Conservation (phyloP, 306 rosid species). For the Vigna reflexopilosa region DNA sequence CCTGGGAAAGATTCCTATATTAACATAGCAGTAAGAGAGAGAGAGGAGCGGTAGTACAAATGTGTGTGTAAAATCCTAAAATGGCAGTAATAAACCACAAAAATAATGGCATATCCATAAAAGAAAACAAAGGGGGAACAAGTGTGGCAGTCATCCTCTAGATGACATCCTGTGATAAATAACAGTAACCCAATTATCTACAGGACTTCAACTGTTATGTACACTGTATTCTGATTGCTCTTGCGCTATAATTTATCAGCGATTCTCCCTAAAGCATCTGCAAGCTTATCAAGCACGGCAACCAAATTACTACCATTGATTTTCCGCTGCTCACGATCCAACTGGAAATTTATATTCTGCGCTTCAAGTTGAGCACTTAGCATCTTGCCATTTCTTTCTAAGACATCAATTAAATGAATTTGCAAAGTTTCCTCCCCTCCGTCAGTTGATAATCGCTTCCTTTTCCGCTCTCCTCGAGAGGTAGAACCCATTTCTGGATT, state of each 20-base stretch:
- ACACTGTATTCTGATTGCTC: conserved; percentile 46
- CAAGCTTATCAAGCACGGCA: conserved; percentile 76
- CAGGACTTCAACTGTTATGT: conserved; percentile 49
- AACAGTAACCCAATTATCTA: conserved; percentile 20
- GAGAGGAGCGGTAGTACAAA: neutral
- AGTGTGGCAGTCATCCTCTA: conserved; percentile 28
- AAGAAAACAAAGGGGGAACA: conserved; percentile 26
- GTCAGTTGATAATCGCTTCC: conserved; percentile 58
- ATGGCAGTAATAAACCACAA: conserved; percentile 4
- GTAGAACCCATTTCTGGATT: conserved; percentile 67
- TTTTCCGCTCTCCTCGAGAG: conserved; percentile 67
- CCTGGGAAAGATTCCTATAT: neutral
- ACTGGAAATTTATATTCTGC: conserved; percentile 66
- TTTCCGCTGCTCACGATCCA: conserved; percentile 77
- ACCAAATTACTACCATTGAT: conserved; percentile 62
- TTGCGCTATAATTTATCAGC: conserved; percentile 75
- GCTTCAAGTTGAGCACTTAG: conserved; percentile 68
- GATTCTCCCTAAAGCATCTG: conserved; percentile 76
- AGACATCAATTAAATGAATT: conserved; percentile 63
- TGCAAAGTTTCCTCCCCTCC: conserved; percentile 60
- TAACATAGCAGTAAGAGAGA: conserved; percentile 4
- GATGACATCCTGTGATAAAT: conserved; percentile 35
- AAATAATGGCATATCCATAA: conserved; percentile 25
- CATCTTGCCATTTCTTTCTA: conserved; percentile 75
- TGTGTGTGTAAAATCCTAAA: conserved; percentile 13